Evolutionary conservation across 352 stramenopile species (phyloP).

Genomic region (Globisporangium canariense): DNA sequence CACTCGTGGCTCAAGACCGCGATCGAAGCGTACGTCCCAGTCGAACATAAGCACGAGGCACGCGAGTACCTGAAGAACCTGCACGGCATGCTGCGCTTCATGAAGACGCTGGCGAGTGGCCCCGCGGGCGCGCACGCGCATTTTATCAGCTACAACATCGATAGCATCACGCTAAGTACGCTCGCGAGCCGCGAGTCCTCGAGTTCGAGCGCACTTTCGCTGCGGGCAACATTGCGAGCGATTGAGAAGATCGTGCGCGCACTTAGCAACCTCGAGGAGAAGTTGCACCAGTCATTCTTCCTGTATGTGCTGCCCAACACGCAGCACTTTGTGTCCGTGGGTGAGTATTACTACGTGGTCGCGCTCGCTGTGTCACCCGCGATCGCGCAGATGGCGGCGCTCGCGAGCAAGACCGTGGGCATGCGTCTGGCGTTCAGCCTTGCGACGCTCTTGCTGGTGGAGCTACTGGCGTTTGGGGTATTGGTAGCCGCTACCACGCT

Average conservation of each 20-base stretch:
- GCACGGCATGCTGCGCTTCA: slow-evolving; percentile 76
- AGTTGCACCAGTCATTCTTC: slow-evolving; percentile 88
- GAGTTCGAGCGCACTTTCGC: slow-evolving; percentile 21
- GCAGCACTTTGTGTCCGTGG: slow-evolving; percentile 79
- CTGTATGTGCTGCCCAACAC: slow-evolving; percentile 79
- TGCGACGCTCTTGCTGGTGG: slow-evolving; percentile 31
- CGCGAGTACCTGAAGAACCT: slow-evolving; percentile 55
- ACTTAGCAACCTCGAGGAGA: slow-evolving; percentile 87
- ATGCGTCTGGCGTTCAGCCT: slow-evolving; percentile 64
- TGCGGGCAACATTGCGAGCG: slow-evolving; percentile 42
- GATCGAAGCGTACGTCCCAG: slow-evolving; percentile 4
- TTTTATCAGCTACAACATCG: slow-evolving; percentile 87
- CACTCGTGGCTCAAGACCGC: slow-evolving; percentile 8
- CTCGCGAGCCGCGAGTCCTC: slow-evolving; percentile 20
- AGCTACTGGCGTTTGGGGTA: slow-evolving; percentile 26
- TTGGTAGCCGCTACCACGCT: slow-evolving; percentile 16
- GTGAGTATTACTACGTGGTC: slow-evolving; percentile 84
- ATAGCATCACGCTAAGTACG: slow-evolving; percentile 66
- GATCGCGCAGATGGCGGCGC: slow-evolving; percentile 53
- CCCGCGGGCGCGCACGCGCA: slow-evolving; percentile 65
- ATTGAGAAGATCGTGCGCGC: slow-evolving; percentile 69
- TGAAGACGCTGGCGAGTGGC: slow-evolving; percentile 61
- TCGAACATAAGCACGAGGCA: slow-evolving; percentile 19
- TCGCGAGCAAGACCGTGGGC: slow-evolving; percentile 45
- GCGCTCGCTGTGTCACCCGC: slow-evolving; percentile 65